phyloP scores from a whole-genome alignment of 1,284 basidiomycete species.

The Trichosporon sp. region DNA sequence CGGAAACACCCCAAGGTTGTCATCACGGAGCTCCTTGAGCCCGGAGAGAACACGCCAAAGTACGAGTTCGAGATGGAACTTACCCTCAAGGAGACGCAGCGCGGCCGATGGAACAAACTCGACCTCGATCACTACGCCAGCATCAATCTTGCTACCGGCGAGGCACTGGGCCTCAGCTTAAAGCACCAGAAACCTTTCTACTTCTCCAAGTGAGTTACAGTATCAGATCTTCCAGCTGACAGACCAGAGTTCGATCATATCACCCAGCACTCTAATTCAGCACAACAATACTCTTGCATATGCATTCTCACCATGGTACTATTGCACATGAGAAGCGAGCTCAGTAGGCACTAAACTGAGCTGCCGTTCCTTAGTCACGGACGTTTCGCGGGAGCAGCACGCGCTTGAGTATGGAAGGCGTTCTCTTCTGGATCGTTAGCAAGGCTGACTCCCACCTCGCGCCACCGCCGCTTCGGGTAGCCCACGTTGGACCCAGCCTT shows the following conservation, averaged over 20 bases:
- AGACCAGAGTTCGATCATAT: conserved; percentile 36
- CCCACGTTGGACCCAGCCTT: background rate
- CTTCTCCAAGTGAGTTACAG: conserved; percentile 71
- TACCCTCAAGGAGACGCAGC: conserved; percentile 70
- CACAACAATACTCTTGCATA: conserved; percentile 18
- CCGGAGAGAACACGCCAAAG: conserved; percentile 56
- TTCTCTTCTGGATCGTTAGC: conserved; percentile 1
- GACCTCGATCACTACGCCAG: conserved; percentile 74
- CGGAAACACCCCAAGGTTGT: conserved; percentile 31
- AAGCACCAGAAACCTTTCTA: conserved; percentile 86
- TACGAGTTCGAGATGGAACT: conserved; percentile 88
- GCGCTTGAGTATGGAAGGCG: background rate
- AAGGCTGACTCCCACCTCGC: background rate
- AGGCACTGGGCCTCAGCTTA: conserved; percentile 69
- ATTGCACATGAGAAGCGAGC: background rate
- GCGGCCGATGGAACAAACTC: conserved; percentile 85
- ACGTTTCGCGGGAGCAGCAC: background rate
- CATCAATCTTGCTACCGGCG: conserved; percentile 73
- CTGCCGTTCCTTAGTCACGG: background rate
- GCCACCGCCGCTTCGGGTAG: background rate
- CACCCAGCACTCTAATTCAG: conserved; percentile 9
- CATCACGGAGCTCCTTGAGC: conserved; percentile 52
- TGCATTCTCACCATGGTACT: background rate
- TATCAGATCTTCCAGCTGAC: background rate
- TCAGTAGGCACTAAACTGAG: background rate